Evolutionary conservation across 805 yeast genomes (phyloP), one percentile per base, ranked within the genome.

Genomic region (Nadsonia fulvescens): DNA sequence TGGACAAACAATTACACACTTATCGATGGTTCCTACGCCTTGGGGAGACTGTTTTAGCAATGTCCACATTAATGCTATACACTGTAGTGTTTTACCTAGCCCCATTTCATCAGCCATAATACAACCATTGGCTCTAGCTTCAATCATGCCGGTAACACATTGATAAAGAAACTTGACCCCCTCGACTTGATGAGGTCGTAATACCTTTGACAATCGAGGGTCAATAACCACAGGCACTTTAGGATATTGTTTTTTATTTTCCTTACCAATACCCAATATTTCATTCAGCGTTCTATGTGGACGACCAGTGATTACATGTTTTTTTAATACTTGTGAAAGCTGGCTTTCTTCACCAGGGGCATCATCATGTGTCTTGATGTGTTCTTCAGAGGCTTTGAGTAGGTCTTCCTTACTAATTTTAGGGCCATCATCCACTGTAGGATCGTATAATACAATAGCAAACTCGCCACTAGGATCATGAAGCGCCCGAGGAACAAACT

Each of bases 41-140:
- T 83, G 65, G 1, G 96, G 96, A 6, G 93, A 72, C 46, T 86
- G 98, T 34, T 66, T 67, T 25, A 86, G 56, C 25, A 86, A 47
- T 0, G 95, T 86, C 96, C 96, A 86, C 77, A 83, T 62, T 16
- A 86, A 56, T 0, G 94, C 61, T 17, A 86, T 62, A 47, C 96
- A 86, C 46, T 81, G 94, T 14, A 81, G 56, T 1, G 94, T 81
- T 44, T 81, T 81, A 14, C 94, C 94, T 20, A 81, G 56, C 4
- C 94, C 95, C 95, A 82, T 82, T 48, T 78, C 95, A 52, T 82
- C 95, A 0, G 95, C 95, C 96, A 86, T 86, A 26, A 86, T 86
- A 44, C 95, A 86, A 3, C 98, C 98, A 42, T 75, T 69, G 0
- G 95, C 95, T 17, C 74, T 59, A 2, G 40, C 39, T 18, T 54